phyloP scores from a whole-genome alignment of 805 yeast genomes.

The Alloascoidea africana region DNA sequence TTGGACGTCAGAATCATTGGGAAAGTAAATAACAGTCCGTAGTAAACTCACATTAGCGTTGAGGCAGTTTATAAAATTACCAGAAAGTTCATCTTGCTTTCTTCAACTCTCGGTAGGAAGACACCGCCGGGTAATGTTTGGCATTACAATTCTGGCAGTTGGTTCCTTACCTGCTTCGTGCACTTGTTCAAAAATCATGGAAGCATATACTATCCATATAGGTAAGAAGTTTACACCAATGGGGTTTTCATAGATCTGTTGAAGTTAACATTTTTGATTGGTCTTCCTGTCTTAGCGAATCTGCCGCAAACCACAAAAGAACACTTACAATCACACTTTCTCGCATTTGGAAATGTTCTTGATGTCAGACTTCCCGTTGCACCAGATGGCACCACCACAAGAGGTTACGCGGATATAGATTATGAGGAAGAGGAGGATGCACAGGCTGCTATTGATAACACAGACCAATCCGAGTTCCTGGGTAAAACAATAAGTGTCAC shows the following conservation, averaged over 20 bases:
- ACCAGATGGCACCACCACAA: constrained; percentile 9
- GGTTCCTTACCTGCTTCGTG: no score
- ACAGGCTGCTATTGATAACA: constrained; percentile 17
- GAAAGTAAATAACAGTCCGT: background rate
- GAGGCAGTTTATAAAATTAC: background rate
- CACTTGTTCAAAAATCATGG: constrained; percentile 50
- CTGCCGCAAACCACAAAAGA: background rate
- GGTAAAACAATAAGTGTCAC: constrained; percentile 13
- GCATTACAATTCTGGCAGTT: no score
- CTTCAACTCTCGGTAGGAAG: no score
- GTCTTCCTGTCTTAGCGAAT: background rate
- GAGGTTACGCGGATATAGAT: constrained; percentile 14
- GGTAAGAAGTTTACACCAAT: constrained; percentile 1
- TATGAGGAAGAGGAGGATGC: constrained; percentile 17
- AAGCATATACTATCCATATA: constrained; percentile 18
- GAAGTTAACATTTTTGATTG: background rate
- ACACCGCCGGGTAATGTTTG: no score
- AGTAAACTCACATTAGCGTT: background rate
- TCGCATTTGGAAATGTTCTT: constrained; percentile 1
- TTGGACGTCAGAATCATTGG: background rate
- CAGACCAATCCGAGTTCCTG: constrained; percentile 13
- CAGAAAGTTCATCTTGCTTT: background rate
- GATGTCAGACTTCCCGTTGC: constrained; percentile 17
- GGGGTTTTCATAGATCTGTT: background rate
- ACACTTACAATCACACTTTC: background rate